Conservation (phyloP, 805 yeast species). For the Suhomyces vadensis region DNA sequence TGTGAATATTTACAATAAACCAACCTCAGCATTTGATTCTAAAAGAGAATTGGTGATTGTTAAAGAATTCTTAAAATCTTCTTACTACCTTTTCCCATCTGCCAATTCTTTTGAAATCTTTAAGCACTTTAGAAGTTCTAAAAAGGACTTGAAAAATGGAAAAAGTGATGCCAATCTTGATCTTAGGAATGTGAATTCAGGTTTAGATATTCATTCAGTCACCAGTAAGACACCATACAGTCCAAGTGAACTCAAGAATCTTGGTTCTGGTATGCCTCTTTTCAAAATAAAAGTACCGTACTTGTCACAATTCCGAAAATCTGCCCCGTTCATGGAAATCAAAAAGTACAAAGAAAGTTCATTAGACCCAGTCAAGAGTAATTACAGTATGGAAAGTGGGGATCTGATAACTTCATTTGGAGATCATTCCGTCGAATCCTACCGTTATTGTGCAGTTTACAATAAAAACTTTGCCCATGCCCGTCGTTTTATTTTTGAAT, state of each 20-base stretch:
- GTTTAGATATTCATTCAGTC: background rate
- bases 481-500: slow-evolving; percentile 31
- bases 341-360: slow-evolving; percentile 34
- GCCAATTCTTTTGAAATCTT: slow-evolving; percentile 30
- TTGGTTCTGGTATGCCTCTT: slow-evolving; percentile 40
- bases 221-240: too few species aligned
- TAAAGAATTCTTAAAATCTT: slow-evolving; percentile 32
- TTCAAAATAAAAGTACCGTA: slow-evolving; percentile 38
- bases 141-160: background rate
- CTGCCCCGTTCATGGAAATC: slow-evolving; percentile 36
- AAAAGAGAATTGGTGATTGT: slow-evolving; percentile 35
- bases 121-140: slow-evolving; percentile 27
- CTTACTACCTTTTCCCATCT: slow-evolving; percentile 31
- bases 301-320: slow-evolving; percentile 36
- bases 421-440: slow-evolving; percentile 25
- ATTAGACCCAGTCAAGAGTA: slow-evolving; percentile 17
- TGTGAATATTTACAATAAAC: slow-evolving; percentile 20
- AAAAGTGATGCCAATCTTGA: too few species aligned
- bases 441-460: slow-evolving; percentile 34
- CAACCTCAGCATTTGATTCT: slow-evolving; percentile 21
- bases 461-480: slow-evolving; percentile 27
- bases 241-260: background rate
- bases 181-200: background rate
- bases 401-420: slow-evolving; percentile 23
- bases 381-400: slow-evolving; percentile 9